Conservation (phyloP, 139 green algal species). For the Chara braunii region DNA sequence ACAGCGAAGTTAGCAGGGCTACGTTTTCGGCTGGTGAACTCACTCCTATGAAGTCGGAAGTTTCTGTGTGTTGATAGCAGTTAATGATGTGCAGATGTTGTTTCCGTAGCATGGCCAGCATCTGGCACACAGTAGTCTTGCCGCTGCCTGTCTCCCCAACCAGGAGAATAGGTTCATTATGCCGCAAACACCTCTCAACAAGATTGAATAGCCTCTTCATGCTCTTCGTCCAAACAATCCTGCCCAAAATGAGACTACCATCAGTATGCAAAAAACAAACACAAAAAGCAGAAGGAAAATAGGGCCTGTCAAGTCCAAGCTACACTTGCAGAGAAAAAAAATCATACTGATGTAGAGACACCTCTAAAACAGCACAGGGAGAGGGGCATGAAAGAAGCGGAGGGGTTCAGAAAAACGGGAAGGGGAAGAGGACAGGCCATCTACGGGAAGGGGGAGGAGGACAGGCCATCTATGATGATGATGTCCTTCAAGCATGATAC, state of each 20-base stretch:
- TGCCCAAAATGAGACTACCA: neutral
- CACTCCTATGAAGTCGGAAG: slow-evolving; percentile 88
- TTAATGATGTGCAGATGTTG: slow-evolving; percentile 89
- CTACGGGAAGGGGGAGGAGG: too few species aligned
- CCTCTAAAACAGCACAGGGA: neutral
- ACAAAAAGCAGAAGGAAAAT: too few species aligned
- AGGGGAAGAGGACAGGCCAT: neutral
- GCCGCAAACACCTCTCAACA: slow-evolving; percentile 50
- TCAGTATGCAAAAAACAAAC: neutral
- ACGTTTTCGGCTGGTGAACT: neutral
- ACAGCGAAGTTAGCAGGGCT: too few species aligned
- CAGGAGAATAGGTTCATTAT: slow-evolving; percentile 86
- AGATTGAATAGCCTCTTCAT: slow-evolving; percentile 85
- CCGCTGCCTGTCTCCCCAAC: slow-evolving; percentile 93
- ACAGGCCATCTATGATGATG: too few species aligned
- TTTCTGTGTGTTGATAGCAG: slow-evolving; percentile 98
- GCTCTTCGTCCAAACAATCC: slow-evolving; percentile 86
- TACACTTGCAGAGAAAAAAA: too few species aligned
- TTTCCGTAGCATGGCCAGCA: slow-evolving; percentile 68
- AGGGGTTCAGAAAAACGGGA: neutral
- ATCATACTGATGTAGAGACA: too few species aligned
- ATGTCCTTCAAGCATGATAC: too few species aligned
- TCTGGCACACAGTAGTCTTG: slow-evolving; percentile 96
- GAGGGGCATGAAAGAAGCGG: neutral
- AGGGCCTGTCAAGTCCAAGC: too few species aligned